phyloP scores from a whole-genome alignment of 2,329 filamentous ascomycete genomes.

The Calonectria multiphialidica region DNA sequence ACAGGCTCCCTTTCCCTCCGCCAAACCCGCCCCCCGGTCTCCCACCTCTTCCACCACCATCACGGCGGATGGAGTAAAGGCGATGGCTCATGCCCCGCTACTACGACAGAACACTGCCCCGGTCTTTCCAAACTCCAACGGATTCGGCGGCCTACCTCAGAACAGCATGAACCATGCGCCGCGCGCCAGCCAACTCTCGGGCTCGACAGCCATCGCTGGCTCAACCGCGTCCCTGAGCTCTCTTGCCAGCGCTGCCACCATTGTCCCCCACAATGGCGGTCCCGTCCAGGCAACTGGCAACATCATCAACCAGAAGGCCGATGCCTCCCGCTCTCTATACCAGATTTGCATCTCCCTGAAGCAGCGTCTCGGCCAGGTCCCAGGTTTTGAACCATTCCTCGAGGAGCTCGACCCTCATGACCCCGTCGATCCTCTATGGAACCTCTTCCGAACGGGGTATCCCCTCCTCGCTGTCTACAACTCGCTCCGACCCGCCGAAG shows the following conservation, averaged over 20 bases:
- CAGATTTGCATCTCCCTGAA: constrained; percentile 93
- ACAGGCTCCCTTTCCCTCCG: constrained; percentile 25
- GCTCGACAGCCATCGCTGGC: constrained; percentile 67
- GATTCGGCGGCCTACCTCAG: constrained; percentile 57
- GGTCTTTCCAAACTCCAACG: constrained; percentile 63
- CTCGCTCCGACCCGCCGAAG: constrained; percentile 77
- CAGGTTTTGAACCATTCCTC: constrained; percentile 83
- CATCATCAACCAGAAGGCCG: constrained; percentile 97
- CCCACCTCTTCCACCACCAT: constrained; percentile 15
- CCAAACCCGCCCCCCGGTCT: constrained; percentile 25
- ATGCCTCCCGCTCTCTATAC: constrained; percentile 91
- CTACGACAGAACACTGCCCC: constrained; percentile 70
- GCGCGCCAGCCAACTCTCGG: constrained; percentile 73
- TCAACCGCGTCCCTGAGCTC: constrained; percentile 66
- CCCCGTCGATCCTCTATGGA: constrained; percentile 93
- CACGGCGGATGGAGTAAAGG: constrained; percentile 58
- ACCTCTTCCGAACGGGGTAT: constrained; percentile 84
- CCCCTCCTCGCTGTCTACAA: constrained; percentile 94
- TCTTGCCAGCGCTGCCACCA: constrained; percentile 58
- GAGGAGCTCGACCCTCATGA: constrained; percentile 77
- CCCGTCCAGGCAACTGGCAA: constrained; percentile 85
- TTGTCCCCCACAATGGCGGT: constrained; percentile 62
- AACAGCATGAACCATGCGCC: constrained; percentile 65
- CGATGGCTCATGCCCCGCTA: constrained; percentile 71
- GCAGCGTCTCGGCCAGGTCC: constrained; percentile 84